These are phyloP conservation scores for Candolleomyces eurysporus DNA, from an alignment of 768 basidiomycete species.

Conservation along the genomic window DNA sequence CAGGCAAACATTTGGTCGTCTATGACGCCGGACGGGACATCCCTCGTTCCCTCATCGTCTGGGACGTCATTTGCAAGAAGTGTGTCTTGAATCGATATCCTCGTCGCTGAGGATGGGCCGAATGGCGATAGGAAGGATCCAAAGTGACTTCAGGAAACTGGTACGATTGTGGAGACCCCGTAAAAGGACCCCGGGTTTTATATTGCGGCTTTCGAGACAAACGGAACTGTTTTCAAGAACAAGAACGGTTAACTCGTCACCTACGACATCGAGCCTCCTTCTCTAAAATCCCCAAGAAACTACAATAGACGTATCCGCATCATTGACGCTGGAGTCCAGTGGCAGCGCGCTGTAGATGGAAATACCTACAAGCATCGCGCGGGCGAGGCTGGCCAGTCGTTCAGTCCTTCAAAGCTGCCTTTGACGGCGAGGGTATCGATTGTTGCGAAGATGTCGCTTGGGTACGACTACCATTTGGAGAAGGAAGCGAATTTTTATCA, in stretches of 20 bases:
- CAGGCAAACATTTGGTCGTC: slow-evolving; percentile 52
- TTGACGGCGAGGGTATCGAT: slow-evolving; percentile 38
- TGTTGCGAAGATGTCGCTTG: slow-evolving; percentile 41
- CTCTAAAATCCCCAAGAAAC: background rate
- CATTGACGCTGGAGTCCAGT: slow-evolving; percentile 10
- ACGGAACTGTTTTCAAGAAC: background rate
- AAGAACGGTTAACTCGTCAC: background rate
- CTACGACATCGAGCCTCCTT: background rate
- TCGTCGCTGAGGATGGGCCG: slow-evolving; percentile 22
- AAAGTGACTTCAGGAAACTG: slow-evolving; percentile 9
- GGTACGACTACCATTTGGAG: slow-evolving; percentile 33
- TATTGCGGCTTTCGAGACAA: background rate
- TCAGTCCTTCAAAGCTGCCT: background rate
- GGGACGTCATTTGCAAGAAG: slow-evolving; percentile 30
- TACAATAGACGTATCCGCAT: background rate
- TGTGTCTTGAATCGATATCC: slow-evolving; percentile 28
- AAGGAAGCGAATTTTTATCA: slow-evolving; percentile 44
- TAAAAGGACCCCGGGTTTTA: background rate
- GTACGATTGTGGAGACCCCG: background rate
- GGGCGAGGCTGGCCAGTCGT: no score
- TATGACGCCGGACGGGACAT: slow-evolving; percentile 52
- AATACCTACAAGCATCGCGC: slow-evolving; percentile 27
- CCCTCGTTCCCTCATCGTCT: slow-evolving; percentile 39
- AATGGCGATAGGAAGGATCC: slow-evolving; percentile 25
- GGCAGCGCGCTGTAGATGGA: slow-evolving; percentile 28